A percentile compares a stretch with the other conserved stretches of the same genome.
These are phyloP conservation scores for Hibiscus trionum DNA, from an alignment of 345 rosid species.

Conservation along the genomic window DNA sequence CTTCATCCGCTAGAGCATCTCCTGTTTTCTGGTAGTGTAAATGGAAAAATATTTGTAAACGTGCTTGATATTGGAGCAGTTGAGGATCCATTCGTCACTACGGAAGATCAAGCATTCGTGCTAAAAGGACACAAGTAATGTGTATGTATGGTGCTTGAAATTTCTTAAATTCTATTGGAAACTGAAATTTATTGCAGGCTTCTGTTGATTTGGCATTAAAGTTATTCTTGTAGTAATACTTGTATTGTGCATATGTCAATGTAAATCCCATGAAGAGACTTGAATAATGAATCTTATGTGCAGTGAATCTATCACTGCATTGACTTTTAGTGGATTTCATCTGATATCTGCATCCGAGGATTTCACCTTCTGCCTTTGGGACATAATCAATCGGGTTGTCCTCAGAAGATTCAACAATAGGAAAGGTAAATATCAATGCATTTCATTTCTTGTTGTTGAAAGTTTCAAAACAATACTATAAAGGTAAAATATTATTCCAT, in stretches of 20 bases:
- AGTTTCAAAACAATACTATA: conserved; percentile 7
- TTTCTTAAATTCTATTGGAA: conserved; percentile 14
- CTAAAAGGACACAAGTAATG: conserved; percentile 58
- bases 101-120: conserved; percentile 22
- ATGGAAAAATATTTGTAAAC: conserved; percentile 40
- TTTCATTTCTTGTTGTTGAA: background rate
- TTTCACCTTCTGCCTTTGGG: conserved; percentile 45
- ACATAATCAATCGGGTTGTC: conserved; percentile 18
- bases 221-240: background rate
- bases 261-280: background rate
- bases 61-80: conserved; percentile 19
- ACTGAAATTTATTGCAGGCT: background rate
- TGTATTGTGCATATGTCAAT: background rate
- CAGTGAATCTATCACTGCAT: conserved; percentile 44
- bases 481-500: conserved; percentile 26
- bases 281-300: conserved; percentile 5
- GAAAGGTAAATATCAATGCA: conserved; percentile 27
- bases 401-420: conserved; percentile 28
- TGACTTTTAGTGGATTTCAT: conserved; percentile 27
- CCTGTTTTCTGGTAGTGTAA: conserved; percentile 31
- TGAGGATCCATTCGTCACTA: conserved; percentile 24
- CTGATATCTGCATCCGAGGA: conserved; percentile 50
- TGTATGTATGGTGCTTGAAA: conserved; percentile 34
- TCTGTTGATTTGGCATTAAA: background rate
- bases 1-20: conserved; percentile 33